phyloP scores from a whole-genome alignment of 2,329 filamentous ascomycete species.

The Fusarium oxysporum region DNA sequence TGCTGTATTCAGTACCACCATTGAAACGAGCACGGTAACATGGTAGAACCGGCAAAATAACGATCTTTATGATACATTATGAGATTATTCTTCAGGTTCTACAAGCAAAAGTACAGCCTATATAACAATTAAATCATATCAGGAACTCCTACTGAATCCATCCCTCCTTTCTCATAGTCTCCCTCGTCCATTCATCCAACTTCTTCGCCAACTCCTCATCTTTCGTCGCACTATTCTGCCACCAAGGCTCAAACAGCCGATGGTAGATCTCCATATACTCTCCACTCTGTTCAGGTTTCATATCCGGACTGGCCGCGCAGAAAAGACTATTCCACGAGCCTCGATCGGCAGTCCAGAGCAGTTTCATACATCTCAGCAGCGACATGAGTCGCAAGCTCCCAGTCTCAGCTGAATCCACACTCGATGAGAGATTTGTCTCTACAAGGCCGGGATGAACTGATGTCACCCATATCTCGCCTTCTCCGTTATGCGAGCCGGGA shows the following conservation, averaged over 20 bases:
- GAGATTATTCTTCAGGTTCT: too few species aligned
- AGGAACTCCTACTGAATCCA: constrained; percentile 5
- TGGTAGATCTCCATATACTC: constrained; percentile 23
- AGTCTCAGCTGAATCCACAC: neutral
- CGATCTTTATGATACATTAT: neutral
- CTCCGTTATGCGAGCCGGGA: neutral
- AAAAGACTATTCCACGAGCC: constrained; percentile 37
- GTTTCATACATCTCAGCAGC: neutral
- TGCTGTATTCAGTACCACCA: too few species aligned
- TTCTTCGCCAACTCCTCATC: constrained; percentile 21
- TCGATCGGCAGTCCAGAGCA: constrained; percentile 10
- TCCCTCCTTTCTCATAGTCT: constrained; percentile 16
- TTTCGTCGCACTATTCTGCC: constrained; percentile 21
- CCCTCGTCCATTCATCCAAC: constrained; percentile 32
- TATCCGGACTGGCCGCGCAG: constrained; percentile 21
- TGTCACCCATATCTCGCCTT: constrained; percentile 31
- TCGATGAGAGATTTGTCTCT: constrained; percentile 3
- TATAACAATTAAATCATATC: neutral
- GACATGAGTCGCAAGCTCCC: neutral
- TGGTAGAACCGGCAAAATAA: too few species aligned
- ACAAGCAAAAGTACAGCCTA: neutral
- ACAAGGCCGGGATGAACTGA: constrained; percentile 33
- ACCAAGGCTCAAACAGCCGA: constrained; percentile 26
- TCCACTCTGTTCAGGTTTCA: constrained; percentile 30
- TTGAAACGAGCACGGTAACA: too few species aligned